Base-by-base conservation (phyloP, 371 early-diverging fungal species). In the Dinochytrium kinnereticum region DNA sequence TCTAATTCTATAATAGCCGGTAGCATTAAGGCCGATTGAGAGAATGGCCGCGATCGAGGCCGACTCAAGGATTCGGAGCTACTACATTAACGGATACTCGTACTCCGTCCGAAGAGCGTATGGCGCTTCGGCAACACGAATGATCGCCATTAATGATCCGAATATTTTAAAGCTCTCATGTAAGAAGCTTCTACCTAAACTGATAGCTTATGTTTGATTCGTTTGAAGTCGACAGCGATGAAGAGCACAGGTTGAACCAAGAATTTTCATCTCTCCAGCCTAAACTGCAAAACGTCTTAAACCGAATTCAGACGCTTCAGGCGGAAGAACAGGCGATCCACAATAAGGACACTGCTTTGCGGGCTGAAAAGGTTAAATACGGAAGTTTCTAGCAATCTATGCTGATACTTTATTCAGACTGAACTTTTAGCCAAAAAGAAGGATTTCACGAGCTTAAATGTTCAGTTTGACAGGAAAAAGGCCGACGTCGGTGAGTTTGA, bases 1-100 rank as follows among this genome's bases (percentile, higher is more conserved):
- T 40, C 34, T 31, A 34, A 51, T 49, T 51, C 53, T 37, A 78
- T 28, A 31, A 51, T 17, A 61, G 61, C 61, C 61, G 30, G 61
- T 61, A 3, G 30, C 61, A 30, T 19, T 61, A 15, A 61, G 24
- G 77, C 77, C 0, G 78, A 90, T 66, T 30, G 30, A 17, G 44
- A 40, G 26, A n/a, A 2, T 40, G 38, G 38, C 66, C 17, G 3
- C 13, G 2, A 37, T 61, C 36, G 61, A 61, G 5, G 37, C 31
- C 13, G 61, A 61, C 7, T 24, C 3, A 15, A 3, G 61, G 28
- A 7, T 61, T 13, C 3, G 36, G 39, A 76, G 75, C 64, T 93
- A 90, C 78, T 73, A 86, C 17, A 79, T 87, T 64, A 83, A 81
- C 15, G 79, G 86, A 24, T 87, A 83, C 33, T 72, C 77, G 7